phyloP scores from a whole-genome alignment of 495 filamentous ascomycete species.

The Aspergillus carlsbadensis region DNA sequence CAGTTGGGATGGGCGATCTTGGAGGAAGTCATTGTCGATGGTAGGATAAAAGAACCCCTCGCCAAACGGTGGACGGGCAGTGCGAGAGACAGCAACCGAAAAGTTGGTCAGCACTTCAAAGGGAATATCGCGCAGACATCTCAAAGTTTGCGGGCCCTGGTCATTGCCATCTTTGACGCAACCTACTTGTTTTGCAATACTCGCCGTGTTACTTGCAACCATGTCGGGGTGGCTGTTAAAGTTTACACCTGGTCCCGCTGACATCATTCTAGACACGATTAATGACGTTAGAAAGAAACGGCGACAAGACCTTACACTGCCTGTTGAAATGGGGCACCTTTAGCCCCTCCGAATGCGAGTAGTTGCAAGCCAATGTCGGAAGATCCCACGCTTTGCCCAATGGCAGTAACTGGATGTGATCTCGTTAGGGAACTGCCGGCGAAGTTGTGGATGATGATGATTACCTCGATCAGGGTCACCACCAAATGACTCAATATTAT shows the following conservation, averaged over 20 bases:
- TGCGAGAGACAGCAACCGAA: slow-evolving; percentile 20
- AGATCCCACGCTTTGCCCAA: slow-evolving; percentile 33
- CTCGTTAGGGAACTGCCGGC: too few relatives aligned
- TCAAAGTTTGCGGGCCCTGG: slow-evolving; percentile 19
- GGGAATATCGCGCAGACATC: slow-evolving; percentile 31
- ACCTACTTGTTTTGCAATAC: slow-evolving; percentile 24
- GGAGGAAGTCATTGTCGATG: slow-evolving; percentile 41
- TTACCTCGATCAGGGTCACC: slow-evolving; percentile 29
- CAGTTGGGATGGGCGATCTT: slow-evolving; percentile 35
- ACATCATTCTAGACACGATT: slow-evolving; percentile 29
- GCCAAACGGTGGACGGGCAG: slow-evolving; percentile 26
- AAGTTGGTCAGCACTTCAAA: slow-evolving; percentile 30
- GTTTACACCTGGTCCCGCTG: slow-evolving; percentile 40
- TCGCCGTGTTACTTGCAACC: slow-evolving; percentile 32
- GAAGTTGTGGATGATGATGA: neutral
- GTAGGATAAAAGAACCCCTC: slow-evolving; percentile 34
- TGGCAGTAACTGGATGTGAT: slow-evolving; percentile 18
- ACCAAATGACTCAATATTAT: slow-evolving; percentile 34
- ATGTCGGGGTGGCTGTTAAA: slow-evolving; percentile 38
- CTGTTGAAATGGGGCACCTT: slow-evolving; percentile 17
- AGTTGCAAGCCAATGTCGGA: slow-evolving; percentile 42
- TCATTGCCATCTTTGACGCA: slow-evolving; percentile 11
- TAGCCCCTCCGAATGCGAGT: slow-evolving; percentile 33
- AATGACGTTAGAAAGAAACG: too few relatives aligned
- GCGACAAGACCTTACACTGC: slow-evolving; percentile 3